These are phyloP conservation scores for Cystobasidium slooffiae DNA, from an alignment of 1,284 basidiomycete genomes.

Conservation along the genomic window DNA sequence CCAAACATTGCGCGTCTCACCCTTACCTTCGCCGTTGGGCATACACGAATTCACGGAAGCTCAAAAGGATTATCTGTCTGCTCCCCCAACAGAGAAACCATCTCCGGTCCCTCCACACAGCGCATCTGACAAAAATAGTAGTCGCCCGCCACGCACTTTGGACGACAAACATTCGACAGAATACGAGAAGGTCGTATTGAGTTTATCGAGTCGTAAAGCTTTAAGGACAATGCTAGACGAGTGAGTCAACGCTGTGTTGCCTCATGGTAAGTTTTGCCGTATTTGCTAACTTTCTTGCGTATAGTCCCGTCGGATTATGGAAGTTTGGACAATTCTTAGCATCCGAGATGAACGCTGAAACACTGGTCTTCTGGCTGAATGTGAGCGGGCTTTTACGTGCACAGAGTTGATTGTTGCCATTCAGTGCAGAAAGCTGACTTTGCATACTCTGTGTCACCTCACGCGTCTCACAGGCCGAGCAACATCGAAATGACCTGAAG, in stretches of 20 bases:
- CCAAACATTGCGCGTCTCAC: not conserved
- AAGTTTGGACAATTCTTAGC: conserved; percentile 47
- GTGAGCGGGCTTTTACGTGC: not conserved
- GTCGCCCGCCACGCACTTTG: not conserved
- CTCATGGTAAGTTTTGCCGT: no score
- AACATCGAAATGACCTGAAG: conserved; percentile 43
- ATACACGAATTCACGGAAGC: not conserved
- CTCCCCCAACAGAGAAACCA: not conserved
- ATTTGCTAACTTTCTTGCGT: not conserved
- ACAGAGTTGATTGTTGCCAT: no score
- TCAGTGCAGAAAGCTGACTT: no score
- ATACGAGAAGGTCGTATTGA: conserved; percentile 35
- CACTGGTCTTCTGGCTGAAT: conserved; percentile 44
- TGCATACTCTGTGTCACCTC: no score
- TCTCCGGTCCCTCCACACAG: not conserved
- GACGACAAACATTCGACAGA: not conserved
- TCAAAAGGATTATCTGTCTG: not conserved
- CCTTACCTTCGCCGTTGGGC: conserved; percentile 16
- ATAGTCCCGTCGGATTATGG: conserved; percentile 39
- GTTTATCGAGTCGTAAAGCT: conserved; percentile 39
- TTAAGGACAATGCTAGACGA: conserved; percentile 44
- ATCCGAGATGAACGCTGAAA: conserved; percentile 44
- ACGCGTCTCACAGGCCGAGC: conserved; percentile 32
- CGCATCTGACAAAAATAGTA: conserved; percentile 1
- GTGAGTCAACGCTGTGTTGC: conserved; percentile 21